Conservation (phyloP, 176 grass and related monocot genomes). For the Bothriochloa decipiens region DNA sequence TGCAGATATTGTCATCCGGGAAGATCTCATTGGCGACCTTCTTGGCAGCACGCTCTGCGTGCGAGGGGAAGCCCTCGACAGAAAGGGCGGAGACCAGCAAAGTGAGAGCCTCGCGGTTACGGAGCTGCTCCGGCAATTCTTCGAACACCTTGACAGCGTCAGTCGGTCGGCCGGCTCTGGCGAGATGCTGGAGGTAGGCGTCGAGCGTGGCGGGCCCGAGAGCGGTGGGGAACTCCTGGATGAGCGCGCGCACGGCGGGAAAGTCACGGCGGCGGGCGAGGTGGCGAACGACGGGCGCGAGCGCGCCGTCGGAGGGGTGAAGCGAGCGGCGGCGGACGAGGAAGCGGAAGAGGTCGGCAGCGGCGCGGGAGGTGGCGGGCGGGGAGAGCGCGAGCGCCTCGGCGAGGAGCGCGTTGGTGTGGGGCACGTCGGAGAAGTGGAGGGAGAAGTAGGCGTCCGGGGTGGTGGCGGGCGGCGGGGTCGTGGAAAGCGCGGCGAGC, state of each 20-base stretch:
- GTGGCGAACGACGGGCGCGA: slow-evolving; percentile 66
- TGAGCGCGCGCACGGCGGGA: slow-evolving; percentile 56
- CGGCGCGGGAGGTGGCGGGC: slow-evolving; percentile 58
- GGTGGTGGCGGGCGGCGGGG: slow-evolving; percentile 52
- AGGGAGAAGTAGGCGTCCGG: slow-evolving; percentile 77
- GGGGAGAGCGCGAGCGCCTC: slow-evolving; percentile 75
- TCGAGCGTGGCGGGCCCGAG: slow-evolving; percentile 60
- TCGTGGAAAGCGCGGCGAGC: slow-evolving; percentile 49
- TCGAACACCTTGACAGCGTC: slow-evolving; percentile 78
- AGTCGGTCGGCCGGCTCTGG: slow-evolving; percentile 58
- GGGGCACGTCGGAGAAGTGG: slow-evolving; percentile 87
- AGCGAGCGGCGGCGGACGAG: slow-evolving; percentile 75
- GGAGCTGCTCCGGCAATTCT: slow-evolving; percentile 49
- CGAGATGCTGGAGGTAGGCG: slow-evolving; percentile 59
- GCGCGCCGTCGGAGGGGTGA: slow-evolving; percentile 67
- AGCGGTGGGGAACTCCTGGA: slow-evolving; percentile 67
- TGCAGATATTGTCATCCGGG: slow-evolving; percentile 82
- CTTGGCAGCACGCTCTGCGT: slow-evolving; percentile 74
- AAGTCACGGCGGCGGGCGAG: slow-evolving; percentile 87
- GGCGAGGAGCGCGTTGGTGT: slow-evolving; percentile 68
- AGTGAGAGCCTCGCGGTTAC: slow-evolving; percentile 53
- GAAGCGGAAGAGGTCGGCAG: slow-evolving; percentile 76
- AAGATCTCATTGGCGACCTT: slow-evolving; percentile 76
- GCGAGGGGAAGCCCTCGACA: slow-evolving; percentile 56
- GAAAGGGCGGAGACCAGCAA: slow-evolving; percentile 64